Evolutionary conservation across 306 rosid genomes (phyloP), one percentile per base, ranked within the genome.

Genomic region (Quercus mongolica): DNA sequence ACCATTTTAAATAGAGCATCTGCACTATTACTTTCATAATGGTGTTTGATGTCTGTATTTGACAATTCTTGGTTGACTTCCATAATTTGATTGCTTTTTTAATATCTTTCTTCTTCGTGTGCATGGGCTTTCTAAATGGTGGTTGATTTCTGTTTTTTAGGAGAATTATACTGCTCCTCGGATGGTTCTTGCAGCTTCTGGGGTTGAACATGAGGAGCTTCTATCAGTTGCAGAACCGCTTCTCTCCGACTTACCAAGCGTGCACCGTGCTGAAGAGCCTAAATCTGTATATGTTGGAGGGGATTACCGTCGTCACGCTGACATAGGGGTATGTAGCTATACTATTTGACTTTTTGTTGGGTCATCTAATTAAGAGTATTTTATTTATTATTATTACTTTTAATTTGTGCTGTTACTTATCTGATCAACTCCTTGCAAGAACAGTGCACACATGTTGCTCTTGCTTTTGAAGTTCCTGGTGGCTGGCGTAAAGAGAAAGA

Each of bases 381-480:
- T 21, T 21, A 21, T 21, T 21, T 0, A 35, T 21, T 17, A 64
- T 46, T 13, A 30, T 67, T 49, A 49, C 1, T 49, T 49, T 49
- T 10, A 12, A 13, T 12, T 1, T 69, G 21, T 44, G 25, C 65
- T 64, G 21, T 69, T 73, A 28, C 55, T 87, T 55, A 81, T 85
- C 49, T 38, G 38, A 69, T 81, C 23, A 35, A 55, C 31, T 80
- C 38, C 79, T 81, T 69, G 62, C 74, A 58, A 28, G 69, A 23
- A 59, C 88, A 96, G 99, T 85, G 67, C 81, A 80, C 99, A 35
- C 99, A 96, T 76, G 54, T 96, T 89, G 99, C 97, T 75, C 88
- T 96, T 86, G 99, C 99, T 69, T 96, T 96, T 86, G 99, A 96
- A 82, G 96, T 91, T 57, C 97, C 99, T 46, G 98, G 99, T 46